phyloP scores from a whole-genome alignment of 352 stramenopile genomes.

The Globisporangium abappressorium region DNA sequence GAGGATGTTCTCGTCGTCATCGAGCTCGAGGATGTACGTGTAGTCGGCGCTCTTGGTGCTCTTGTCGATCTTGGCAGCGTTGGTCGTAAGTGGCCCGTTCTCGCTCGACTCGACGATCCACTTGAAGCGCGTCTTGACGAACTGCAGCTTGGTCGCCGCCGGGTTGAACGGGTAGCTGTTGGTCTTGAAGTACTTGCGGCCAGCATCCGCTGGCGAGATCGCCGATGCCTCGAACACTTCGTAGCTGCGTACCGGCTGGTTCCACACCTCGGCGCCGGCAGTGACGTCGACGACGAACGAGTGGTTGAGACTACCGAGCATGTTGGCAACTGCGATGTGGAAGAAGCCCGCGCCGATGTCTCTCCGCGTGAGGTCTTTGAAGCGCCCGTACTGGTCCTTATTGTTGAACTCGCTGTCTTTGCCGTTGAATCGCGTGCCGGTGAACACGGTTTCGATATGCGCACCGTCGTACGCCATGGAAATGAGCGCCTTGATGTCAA shows the following conservation, averaged over 20 bases:
- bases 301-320: constrained; percentile 44
- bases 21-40: constrained; percentile 61
- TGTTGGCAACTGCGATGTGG: constrained; percentile 49
- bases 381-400: constrained; percentile 51
- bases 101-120: constrained; percentile 53
- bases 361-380: constrained; percentile 31
- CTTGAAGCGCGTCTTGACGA: constrained; percentile 48
- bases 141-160: constrained; percentile 38
- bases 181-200: constrained; percentile 39
- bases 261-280: constrained; percentile 54
- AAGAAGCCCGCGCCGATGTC: constrained; percentile 55
- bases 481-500: constrained; percentile 59
- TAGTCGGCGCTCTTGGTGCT: constrained; percentile 52
- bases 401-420: constrained; percentile 36
- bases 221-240: constrained; percentile 37
- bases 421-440: constrained; percentile 48
- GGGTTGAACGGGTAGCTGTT: constrained; percentile 61
- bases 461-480: constrained; percentile 52
- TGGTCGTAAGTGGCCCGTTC: constrained; percentile 42
- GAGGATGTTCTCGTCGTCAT: constrained; percentile 53
- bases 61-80: constrained; percentile 38
- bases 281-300: constrained; percentile 57
- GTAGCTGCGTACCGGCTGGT: constrained; percentile 44
- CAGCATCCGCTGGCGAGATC: constrained; percentile 27
- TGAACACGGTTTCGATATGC: constrained; percentile 51